phyloP scores from a whole-genome alignment of 345 rosid genomes.

The Hevea brasiliensis region DNA sequence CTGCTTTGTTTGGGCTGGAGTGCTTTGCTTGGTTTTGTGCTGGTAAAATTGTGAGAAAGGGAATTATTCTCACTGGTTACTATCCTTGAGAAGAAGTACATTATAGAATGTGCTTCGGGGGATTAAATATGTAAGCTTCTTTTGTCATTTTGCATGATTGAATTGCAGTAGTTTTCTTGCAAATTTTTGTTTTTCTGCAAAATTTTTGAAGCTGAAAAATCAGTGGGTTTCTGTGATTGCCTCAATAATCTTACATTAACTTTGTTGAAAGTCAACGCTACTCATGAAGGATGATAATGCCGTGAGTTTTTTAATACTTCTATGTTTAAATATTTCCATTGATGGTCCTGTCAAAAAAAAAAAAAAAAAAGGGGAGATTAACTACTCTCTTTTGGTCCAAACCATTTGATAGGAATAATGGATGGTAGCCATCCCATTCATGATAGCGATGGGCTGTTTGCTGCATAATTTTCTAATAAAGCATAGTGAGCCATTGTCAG shows the following conservation, averaged over 20 bases:
- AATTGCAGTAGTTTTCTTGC: conserved; percentile 34
- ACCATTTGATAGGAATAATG: neutral
- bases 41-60: conserved; percentile 69
- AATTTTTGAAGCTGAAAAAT: conserved; percentile 59
- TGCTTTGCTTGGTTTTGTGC: conserved; percentile 73
- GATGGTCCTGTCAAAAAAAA: neutral
- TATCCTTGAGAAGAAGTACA: conserved; percentile 24
- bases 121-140: conserved; percentile 28
- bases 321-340: neutral
- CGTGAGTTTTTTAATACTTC: neutral
- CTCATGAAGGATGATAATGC: conserved; percentile 13
- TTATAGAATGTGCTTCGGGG: conserved; percentile 22
- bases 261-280: conserved; percentile 25
- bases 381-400: too few relatives aligned
- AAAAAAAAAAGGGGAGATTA: too few relatives aligned
- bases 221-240: conserved; percentile 40
- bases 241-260: conserved; percentile 41
- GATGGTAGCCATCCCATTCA: conserved; percentile 72
- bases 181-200: conserved; percentile 39
- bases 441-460: too few relatives aligned
- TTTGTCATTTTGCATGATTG: conserved; percentile 30
- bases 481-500: conserved; percentile 43
- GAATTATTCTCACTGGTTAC: conserved; percentile 73
- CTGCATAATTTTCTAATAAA: too few relatives aligned
- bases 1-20: conserved; percentile 67